These are phyloP conservation scores for Suhomyces coccinellae DNA, from an alignment of 1,139 yeast genomes.

Conservation along the genomic window DNA sequence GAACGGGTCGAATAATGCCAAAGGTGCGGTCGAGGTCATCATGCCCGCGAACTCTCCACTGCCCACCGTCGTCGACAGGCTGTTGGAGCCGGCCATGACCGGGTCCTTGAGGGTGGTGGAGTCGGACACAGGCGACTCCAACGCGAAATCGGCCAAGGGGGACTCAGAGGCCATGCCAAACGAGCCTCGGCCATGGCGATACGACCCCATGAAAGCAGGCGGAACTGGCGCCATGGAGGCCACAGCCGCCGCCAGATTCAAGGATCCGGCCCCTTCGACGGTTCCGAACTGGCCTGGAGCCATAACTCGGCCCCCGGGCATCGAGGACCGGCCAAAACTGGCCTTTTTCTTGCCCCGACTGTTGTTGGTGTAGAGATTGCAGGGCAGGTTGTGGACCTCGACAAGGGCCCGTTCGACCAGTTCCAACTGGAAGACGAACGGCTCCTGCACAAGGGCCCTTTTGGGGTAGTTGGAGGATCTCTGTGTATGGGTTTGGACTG, in stretches of 20 bases:
- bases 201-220: background rate
- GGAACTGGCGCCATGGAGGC: too few species aligned
- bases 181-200: background rate
- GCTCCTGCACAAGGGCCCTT: conserved; percentile 28
- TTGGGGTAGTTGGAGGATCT: conserved; percentile 19
- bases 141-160: background rate
- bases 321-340: background rate
- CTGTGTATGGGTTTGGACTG: background rate
- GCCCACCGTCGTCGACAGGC: conserved; percentile 7
- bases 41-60: conserved; percentile 1
- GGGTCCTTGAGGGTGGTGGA: conserved; percentile 8
- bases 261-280: too few species aligned
- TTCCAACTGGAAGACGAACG: conserved; percentile 37
- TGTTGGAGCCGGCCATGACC: conserved; percentile 9
- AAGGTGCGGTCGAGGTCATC: background rate
- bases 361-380: conserved; percentile 4
- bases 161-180: background rate
- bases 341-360: conserved; percentile 10
- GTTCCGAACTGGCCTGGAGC: too few species aligned
- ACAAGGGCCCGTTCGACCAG: conserved; percentile 31
- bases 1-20: conserved; percentile 24
- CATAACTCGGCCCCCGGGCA: background rate
- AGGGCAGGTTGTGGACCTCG: conserved; percentile 36
- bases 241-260: too few species aligned
- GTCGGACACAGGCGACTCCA: background rate